A percentile compares a stretch with the other conserved stretches of the same genome.
Conservation (phyloP, 1,139 yeast species). For the Blastobotrys indianensis region DNA sequence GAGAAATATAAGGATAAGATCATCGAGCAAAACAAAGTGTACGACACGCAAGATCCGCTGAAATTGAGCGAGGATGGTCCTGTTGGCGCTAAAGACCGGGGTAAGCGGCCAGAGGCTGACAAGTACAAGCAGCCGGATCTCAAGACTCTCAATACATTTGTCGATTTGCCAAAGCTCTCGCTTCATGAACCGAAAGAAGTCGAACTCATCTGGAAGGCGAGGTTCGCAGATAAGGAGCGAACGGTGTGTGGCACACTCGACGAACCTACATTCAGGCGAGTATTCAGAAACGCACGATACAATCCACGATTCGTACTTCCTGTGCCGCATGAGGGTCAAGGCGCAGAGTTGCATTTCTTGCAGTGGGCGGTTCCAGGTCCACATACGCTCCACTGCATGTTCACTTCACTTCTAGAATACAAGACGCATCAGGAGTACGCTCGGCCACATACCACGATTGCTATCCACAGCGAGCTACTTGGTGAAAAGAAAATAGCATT, state of each 20-base stretch:
- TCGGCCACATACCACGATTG: slow-evolving; percentile 87
- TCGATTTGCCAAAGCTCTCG: slow-evolving; percentile 61
- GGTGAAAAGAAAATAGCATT: slow-evolving; percentile 60
- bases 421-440: slow-evolving; percentile 89
- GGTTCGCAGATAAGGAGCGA: slow-evolving; percentile 60
- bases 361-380: slow-evolving; percentile 94
- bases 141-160: slow-evolving; percentile 64
- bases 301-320: slow-evolving; percentile 56
- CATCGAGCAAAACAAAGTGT: slow-evolving; percentile 48
- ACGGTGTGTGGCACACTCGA: slow-evolving; percentile 62
- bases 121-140: slow-evolving; percentile 36
- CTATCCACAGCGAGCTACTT: slow-evolving; percentile 76
- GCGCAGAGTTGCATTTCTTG: slow-evolving; percentile 81
- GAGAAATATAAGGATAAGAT: slow-evolving; percentile 58
- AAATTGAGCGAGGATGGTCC: slow-evolving; percentile 49
- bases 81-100: slow-evolving; percentile 27
- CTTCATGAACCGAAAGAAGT: slow-evolving; percentile 55
- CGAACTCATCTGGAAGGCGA: slow-evolving; percentile 83
- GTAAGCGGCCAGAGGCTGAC: slow-evolving; percentile 15
- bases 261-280: slow-evolving; percentile 48
- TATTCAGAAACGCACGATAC: slow-evolving; percentile 61
- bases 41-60: slow-evolving; percentile 64
- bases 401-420: slow-evolving; percentile 89
- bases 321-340: slow-evolving; percentile 40
- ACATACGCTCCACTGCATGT: slow-evolving; percentile 77